Evolutionary conservation across 176 grass and related monocot genomes (phyloP), one percentile per base, ranked within the genome.

Genomic region (Zizania latifolia): DNA sequence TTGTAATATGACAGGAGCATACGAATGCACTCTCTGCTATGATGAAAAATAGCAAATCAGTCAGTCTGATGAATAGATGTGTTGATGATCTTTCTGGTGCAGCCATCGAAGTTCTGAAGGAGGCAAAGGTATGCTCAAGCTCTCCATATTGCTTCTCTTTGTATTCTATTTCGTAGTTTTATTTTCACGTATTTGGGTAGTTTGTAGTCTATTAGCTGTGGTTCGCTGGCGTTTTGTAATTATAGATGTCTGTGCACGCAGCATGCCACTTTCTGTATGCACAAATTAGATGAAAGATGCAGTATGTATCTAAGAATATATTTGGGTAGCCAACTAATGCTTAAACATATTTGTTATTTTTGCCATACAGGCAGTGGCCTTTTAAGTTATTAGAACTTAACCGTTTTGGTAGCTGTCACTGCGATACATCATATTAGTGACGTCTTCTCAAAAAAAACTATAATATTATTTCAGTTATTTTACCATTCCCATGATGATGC

Each of bases 1-100:
- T 77, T 0, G 12, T 44, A 64, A 81, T 75, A 26, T 75, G 28
- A 59, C 35, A 97, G 94, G 91, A 89, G 37, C 86, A 97, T 85
- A 71, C 57, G 51, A 65, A 85, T 81, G 71, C 63, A 76, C 58
- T 98, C 40, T 62, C 38, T 59, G 26, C 41, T 43, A 78, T 92
- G 36, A 58, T 89, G 43, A 66, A 61, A 62, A 78, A 87, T 41
- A 57, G 73, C 5, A 48, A 63, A 26, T 83, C 62, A 38, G 28
- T 82, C 68, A 78, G 84, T 77, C 71, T 88, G 71, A 72, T 98
- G 62, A 76, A 79, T 89, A 62, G 64, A 64, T 88, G 61, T 26
- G 78, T 94, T 66, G 63, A 63, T 36, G 81, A 86, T 59, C 68
- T 98, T 76, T 84, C 68, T 40, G 31, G 0, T 72, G 94, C 91